phyloP scores from a whole-genome alignment of 2,329 filamentous ascomycete species.

The Fusarium tuaranense region DNA sequence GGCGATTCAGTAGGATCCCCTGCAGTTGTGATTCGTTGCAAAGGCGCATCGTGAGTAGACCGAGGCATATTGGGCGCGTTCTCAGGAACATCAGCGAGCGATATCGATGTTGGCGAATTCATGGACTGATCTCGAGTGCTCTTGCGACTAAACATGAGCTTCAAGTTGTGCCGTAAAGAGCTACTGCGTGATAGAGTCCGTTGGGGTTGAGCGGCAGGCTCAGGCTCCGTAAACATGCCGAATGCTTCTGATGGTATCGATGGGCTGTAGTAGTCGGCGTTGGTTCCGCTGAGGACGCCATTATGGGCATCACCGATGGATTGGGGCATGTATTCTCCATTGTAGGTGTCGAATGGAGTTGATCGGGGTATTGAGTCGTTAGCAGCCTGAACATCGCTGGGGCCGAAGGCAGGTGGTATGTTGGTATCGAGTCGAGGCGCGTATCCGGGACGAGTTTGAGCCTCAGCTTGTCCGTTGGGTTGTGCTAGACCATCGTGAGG shows the following conservation, averaged over 20 bases:
- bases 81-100: slow-evolving; percentile 32
- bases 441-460: slow-evolving; percentile 14
- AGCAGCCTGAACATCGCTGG: slow-evolving; percentile 17
- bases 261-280: slow-evolving; percentile 56
- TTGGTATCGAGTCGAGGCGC: slow-evolving; percentile 35
- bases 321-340: slow-evolving; percentile 45
- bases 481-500: slow-evolving; percentile 31
- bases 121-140: slow-evolving; percentile 48
- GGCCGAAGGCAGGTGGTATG: slow-evolving; percentile 10
- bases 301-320: slow-evolving; percentile 45
- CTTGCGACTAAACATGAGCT: slow-evolving; percentile 51
- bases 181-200: slow-evolving; percentile 48
- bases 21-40: slow-evolving; percentile 41
- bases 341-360: slow-evolving; percentile 37
- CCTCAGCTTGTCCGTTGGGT: slow-evolving; percentile 23
- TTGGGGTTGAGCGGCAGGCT: slow-evolving; percentile 38
- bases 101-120: slow-evolving; percentile 42
- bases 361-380: slow-evolving; percentile 34
- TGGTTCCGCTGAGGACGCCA: slow-evolving; percentile 51
- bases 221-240: slow-evolving; percentile 51
- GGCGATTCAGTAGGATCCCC: slow-evolving; percentile 47
- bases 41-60: slow-evolving; percentile 26
- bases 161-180: slow-evolving; percentile 52
- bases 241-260: slow-evolving; percentile 56
- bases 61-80: slow-evolving; percentile 6